Evolutionary conservation across 2,329 filamentous ascomycete species (phyloP).

Genomic region (Clonostachys sp.): DNA sequence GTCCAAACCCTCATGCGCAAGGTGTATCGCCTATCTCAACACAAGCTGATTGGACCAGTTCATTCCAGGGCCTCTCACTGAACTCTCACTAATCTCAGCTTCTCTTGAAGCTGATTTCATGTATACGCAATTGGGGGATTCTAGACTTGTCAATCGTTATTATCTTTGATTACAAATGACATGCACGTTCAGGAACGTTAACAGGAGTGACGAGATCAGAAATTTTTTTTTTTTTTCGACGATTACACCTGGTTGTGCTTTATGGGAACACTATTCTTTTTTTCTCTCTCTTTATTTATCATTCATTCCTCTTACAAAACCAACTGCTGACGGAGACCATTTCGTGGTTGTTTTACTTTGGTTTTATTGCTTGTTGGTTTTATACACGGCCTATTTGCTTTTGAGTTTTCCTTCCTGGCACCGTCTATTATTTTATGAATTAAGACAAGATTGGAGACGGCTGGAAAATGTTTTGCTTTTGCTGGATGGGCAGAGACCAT

Average conservation of each 20-base stretch:
- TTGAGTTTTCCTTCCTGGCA: too few species aligned
- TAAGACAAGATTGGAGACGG: neutral
- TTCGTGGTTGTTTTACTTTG: neutral
- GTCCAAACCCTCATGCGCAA: conserved; percentile 26
- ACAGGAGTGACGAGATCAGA: too few species aligned
- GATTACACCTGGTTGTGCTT: neutral
- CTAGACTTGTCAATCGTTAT: too few species aligned
- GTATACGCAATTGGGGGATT: too few species aligned
- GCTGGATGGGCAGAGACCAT: conserved; percentile 24
- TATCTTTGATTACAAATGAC: neutral
- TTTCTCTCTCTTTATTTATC: neutral
- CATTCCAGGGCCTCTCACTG: conserved; percentile 69
- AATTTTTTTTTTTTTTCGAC: too few species aligned
- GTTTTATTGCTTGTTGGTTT: neutral
- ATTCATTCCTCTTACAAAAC: neutral
- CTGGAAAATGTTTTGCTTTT: conserved; percentile 12
- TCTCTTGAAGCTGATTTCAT: too few species aligned
- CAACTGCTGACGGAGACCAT: neutral
- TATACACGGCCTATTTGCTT: too few species aligned
- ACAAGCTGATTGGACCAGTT: conserved; percentile 55
- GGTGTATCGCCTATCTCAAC: conserved; percentile 32
- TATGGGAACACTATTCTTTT: neutral
- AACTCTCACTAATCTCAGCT: conserved; percentile 45
- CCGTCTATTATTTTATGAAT: neutral
- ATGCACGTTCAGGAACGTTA: neutral